Base-by-base conservation (phyloP, 2,329 filamentous ascomycete species). In the Eutypa lata region DNA sequence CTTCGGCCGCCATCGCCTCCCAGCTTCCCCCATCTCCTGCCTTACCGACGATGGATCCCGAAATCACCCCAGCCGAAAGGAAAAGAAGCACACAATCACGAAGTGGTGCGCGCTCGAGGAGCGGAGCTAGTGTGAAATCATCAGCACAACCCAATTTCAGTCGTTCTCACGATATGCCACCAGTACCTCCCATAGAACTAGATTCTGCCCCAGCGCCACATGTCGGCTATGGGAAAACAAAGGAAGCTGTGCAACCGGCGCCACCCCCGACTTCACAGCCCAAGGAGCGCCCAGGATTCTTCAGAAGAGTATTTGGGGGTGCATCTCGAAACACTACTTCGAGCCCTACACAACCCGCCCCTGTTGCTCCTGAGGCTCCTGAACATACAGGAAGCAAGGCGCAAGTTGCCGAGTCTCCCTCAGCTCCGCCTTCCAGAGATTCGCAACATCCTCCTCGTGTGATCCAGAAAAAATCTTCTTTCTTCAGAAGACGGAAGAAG, bases 401-500 rank as follows among this genome's bases (percentile, higher is more conserved):
- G 18, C 71, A 77, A 53, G 72, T 74, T 52, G 70, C 59, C 22
- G 64, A 68, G 40, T 73, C 77, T 38, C 70, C 11, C 22, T 45
- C 42, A 19, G 7, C 74, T 21, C 76, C 80, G 35, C 77, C 80
- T 2, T 78, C 79, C 4, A 72, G 80, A 53, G 79, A 83, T 57
- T 78, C 78, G 33, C 74, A 77, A 48, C 43, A 59, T 37, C 64
- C 50, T 44, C 68, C 76, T 16, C 76, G 78, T 52, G 72, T 75
- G 19, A 74, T 97, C 49, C 89, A 90, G 63, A 97, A 97, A 76
- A 97, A 97, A 71, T 95, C 93, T 1, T 93, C 91, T 0, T 97
- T 99, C 74, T 97, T 97, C 74, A 83, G 94, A 57, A 82, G 94
- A 54, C 83, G 92, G 57, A 97, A 97, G 81, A 95, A 93, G 80